Conservation (phyloP, 2,329 filamentous ascomycete species). For the Scolecobasidium constrictum region DNA sequence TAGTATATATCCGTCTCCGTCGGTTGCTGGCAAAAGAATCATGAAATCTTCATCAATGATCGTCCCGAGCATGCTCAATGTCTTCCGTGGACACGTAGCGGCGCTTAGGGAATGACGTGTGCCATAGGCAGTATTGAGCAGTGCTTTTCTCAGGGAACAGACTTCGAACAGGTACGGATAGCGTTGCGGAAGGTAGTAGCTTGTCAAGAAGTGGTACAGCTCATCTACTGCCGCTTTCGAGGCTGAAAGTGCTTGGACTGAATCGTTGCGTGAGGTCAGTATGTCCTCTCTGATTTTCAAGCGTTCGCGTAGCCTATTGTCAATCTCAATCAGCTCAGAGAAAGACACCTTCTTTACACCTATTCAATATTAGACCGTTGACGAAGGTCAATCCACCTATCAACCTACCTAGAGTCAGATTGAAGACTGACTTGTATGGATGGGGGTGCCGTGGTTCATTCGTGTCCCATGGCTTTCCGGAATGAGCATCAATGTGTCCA, state of each 20-base stretch:
- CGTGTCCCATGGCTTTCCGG: background rate
- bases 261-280: slow-evolving; percentile 33
- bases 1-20: slow-evolving; percentile 34
- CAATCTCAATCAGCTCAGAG: slow-evolving; percentile 45
- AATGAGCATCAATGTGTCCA: background rate
- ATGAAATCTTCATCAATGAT: slow-evolving; percentile 51
- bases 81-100: slow-evolving; percentile 21
- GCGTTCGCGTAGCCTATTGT: slow-evolving; percentile 45
- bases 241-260: slow-evolving; percentile 24
- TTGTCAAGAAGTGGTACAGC: slow-evolving; percentile 44
- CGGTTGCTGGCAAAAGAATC: slow-evolving; percentile 36
- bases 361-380: slow-evolving; percentile 22
- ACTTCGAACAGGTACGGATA: slow-evolving; percentile 42
- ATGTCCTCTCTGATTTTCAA: slow-evolving; percentile 37
- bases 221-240: slow-evolving; percentile 40
- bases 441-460: slow-evolving; percentile 18
- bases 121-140: slow-evolving; percentile 36
- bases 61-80: slow-evolving; percentile 37
- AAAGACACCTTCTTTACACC: slow-evolving; percentile 41
- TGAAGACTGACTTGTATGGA: slow-evolving; percentile 51
- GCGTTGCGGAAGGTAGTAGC: slow-evolving; percentile 43
- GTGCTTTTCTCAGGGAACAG: slow-evolving; percentile 14
- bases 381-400: background rate
- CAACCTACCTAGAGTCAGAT: slow-evolving; percentile 49
- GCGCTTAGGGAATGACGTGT: slow-evolving; percentile 28